These are phyloP conservation scores for Candolleomyces aberdarensis DNA, from an alignment of 768 basidiomycete genomes.

Conservation along the genomic window DNA sequence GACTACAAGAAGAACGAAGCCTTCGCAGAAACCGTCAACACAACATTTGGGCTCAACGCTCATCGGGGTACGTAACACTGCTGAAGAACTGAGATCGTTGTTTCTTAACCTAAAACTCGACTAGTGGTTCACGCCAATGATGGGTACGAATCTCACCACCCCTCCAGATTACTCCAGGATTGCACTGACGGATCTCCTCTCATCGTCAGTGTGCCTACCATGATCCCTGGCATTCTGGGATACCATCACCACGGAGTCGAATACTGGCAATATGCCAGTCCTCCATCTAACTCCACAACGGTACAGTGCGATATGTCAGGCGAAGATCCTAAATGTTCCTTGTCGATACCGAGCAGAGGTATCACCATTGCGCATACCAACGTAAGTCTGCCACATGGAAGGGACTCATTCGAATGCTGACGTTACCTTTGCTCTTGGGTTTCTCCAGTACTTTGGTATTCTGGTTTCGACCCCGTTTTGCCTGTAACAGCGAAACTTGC, in stretches of 20 bases:
- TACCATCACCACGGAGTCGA: constrained; percentile 56
- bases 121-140: constrained; percentile 51
- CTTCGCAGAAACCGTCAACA: constrained; percentile 45
- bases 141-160: constrained; percentile 27
- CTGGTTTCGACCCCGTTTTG: constrained; percentile 37
- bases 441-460: constrained; percentile 38
- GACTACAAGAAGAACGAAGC: constrained; percentile 34
- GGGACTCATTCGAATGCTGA: neutral
- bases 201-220: constrained; percentile 43
- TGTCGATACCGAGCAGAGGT: constrained; percentile 43
- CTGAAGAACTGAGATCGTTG: neutral
- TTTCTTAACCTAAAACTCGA: neutral
- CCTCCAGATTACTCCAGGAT: neutral
- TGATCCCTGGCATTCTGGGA: constrained; percentile 44
- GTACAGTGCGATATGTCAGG: constrained; percentile 41
- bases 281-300: constrained; percentile 38
- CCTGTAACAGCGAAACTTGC: constrained; percentile 15
- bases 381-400: constrained; percentile 23
- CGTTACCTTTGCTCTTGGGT: neutral
- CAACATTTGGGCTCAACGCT: constrained; percentile 34
- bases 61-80: constrained; percentile 35
- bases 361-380: constrained; percentile 44
- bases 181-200: neutral
- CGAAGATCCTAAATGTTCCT: constrained; percentile 49
- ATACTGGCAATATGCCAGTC: constrained; percentile 47